Evolutionary conservation across 2,329 filamentous ascomycete species (phyloP), one percentile per base, ranked within the genome.

Genomic region (Aspergillus phoenicis): DNA sequence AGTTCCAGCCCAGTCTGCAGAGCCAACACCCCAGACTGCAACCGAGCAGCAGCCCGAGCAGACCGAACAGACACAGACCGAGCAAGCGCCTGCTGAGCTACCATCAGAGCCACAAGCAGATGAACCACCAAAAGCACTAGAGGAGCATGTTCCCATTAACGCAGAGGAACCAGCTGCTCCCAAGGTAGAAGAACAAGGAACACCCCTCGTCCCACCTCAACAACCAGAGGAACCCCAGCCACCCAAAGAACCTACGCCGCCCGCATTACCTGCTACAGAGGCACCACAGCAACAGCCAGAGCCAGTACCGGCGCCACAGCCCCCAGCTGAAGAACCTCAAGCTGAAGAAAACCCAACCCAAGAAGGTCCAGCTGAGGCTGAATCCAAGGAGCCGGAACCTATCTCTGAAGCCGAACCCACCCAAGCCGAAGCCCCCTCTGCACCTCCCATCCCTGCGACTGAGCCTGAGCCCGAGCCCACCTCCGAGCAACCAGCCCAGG

Each of bases 81-180:
- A 22, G 45, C 57, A 48, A 52, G 15, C 47, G 26, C 26, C 26
- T 51, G 47, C 30, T 17, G 47, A 51, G 38, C 26, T 54, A 52
- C 48, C 57, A 36, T 38, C 52, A 41, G 57, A 62, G 24, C 36
- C 52, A 5, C 60, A 55, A 17, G n/a, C 53, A 15, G 39, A 56
- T 30, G 24, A 22, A 20, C 17, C n/a, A 17, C 39, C 26, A 22
- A 38, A 61, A 57, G 26, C 24, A 51, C 15, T 30, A 28, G 41
- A 57, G 28, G 52, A 57, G 11, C 22, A 47, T 8, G 39, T 39
- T 24, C 33, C 51, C 49, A 13, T 43, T 26, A 55, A 52, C 45
- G 3, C 45, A 17, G 52, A 62, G 53, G 26, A 52, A 7, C 45
- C 30, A 24, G 33, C 33, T 4, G 51, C 47, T 17, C 22, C 48